A percentile compares a stretch with the other conserved stretches of the same genome.
Conservation (phyloP, 192 early-diverging fungal genomes). For the Spizellomyces sp. region DNA sequence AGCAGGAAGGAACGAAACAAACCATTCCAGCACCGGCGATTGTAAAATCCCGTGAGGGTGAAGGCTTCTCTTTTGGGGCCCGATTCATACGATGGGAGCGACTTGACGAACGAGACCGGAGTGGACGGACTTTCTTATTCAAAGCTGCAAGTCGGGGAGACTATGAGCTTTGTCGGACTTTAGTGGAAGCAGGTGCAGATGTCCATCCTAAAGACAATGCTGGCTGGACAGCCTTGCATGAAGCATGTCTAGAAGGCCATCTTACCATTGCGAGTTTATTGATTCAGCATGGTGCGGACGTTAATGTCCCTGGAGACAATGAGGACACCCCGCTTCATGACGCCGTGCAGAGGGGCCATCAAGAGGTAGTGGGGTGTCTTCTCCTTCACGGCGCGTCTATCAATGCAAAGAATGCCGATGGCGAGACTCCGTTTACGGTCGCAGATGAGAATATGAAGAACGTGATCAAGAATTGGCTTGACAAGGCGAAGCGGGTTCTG, state of each 20-base stretch:
- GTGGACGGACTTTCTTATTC: slow-evolving; percentile 53
- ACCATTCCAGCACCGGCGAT: neutral
- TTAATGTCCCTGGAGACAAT: slow-evolving; percentile 49
- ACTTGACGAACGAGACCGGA: slow-evolving; percentile 44
- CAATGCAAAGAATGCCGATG: slow-evolving; percentile 43
- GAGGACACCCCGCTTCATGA: slow-evolving; percentile 65
- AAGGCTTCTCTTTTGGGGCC: slow-evolving; percentile 12
- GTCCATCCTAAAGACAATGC: slow-evolving; percentile 56
- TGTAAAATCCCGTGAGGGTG: neutral
- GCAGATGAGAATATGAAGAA: slow-evolving; percentile 39
- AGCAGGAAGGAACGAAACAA: neutral
- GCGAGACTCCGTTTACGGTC: slow-evolving; percentile 46
- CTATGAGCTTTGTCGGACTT: slow-evolving; percentile 30
- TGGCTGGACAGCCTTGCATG: slow-evolving; percentile 61
- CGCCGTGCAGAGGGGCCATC: slow-evolving; percentile 49
- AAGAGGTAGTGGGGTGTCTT: slow-evolving; percentile 51
- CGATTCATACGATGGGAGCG: slow-evolving; percentile 17
- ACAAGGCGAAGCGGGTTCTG: slow-evolving; percentile 38
- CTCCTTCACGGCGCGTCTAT: slow-evolving; percentile 52
- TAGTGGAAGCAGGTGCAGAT: slow-evolving; percentile 54
- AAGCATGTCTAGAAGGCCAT: slow-evolving; percentile 54
- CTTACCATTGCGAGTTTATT: slow-evolving; percentile 42
- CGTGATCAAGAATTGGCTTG: slow-evolving; percentile 46
- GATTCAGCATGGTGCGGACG: slow-evolving; percentile 54
- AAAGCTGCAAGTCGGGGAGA: slow-evolving; percentile 46